A percentile compares a stretch with the other conserved stretches of the same genome.
Conservation (phyloP, 371 early-diverging fungal genomes). For the Mortierella sp. region DNA sequence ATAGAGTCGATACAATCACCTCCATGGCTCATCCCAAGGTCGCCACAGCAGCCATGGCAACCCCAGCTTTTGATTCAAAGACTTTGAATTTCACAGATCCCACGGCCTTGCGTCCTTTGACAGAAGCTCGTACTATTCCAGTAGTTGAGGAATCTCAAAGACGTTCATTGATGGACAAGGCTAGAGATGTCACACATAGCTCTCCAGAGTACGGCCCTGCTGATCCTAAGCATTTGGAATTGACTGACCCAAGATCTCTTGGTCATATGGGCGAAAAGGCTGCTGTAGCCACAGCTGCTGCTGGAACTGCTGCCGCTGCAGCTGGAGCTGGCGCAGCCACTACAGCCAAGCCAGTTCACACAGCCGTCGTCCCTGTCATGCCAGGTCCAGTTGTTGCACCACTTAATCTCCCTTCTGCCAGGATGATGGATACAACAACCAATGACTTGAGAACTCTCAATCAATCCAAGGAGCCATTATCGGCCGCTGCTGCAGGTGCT, state of each 20-base stretch:
- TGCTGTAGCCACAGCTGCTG: no score
- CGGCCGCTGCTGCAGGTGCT: background rate
- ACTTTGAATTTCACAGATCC: background rate
- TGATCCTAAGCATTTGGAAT: background rate
- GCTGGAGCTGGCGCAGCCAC: background rate
- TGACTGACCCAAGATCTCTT: constrained; percentile 7
- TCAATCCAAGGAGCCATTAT: no score
- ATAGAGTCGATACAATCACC: no score
- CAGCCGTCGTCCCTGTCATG: no score
- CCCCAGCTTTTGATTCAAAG: background rate
- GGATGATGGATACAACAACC: no score
- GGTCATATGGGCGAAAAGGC: background rate
- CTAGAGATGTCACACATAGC: background rate
- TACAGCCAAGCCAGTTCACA: background rate
- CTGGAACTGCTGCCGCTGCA: background rate
- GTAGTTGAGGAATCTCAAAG: background rate
- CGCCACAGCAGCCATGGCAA: background rate
- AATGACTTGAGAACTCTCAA: no score
- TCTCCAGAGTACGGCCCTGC: constrained; percentile 3
- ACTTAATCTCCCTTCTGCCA: no score
- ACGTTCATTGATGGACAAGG: background rate
- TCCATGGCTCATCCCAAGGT: background rate
- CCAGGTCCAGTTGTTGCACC: no score
- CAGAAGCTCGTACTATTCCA: background rate
- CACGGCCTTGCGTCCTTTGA: background rate